Evolutionary conservation across 305 asterid genomes (phyloP).

Genomic region (Fraxinus greggii): DNA sequence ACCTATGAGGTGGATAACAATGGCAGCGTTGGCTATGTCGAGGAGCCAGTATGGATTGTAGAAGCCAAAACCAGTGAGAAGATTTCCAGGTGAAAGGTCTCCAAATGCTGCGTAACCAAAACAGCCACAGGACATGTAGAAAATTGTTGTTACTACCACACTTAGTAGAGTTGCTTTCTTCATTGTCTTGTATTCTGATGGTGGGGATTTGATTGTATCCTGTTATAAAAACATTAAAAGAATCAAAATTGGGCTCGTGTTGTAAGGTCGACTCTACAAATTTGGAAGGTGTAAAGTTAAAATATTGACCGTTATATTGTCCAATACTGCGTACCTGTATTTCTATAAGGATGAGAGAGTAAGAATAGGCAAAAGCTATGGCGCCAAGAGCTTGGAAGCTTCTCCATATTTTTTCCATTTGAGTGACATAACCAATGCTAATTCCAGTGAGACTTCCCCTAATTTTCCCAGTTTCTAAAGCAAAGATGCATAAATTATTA

Average conservation of each 20-base stretch:
- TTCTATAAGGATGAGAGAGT: constrained; percentile 80
- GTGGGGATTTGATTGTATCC: constrained; percentile 86
- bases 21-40: not conserved
- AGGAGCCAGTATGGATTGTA: not conserved
- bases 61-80: constrained; percentile 5
- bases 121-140: constrained; percentile 88
- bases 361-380: constrained; percentile 90
- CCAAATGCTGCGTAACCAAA: constrained; percentile 62
- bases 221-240: constrained; percentile 18
- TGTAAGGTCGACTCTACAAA: not conserved
- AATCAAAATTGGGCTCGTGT: not conserved
- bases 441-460: constrained; percentile 75
- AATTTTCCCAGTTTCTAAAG: constrained; percentile 50
- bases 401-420: constrained; percentile 71
- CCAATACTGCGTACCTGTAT: constrained; percentile 51
- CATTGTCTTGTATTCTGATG: constrained; percentile 79
- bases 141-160: constrained; percentile 62
- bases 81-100: not conserved
- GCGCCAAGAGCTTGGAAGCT: constrained; percentile 87
- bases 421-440: constrained; percentile 58
- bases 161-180: constrained; percentile 68
- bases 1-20: not conserved
- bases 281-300: not conserved
- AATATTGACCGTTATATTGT: too few species aligned
- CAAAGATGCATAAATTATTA: not conserved